These are phyloP conservation scores for Aquilaria yunnanensis DNA, from an alignment of 345 rosid species.

Conservation along the genomic window DNA sequence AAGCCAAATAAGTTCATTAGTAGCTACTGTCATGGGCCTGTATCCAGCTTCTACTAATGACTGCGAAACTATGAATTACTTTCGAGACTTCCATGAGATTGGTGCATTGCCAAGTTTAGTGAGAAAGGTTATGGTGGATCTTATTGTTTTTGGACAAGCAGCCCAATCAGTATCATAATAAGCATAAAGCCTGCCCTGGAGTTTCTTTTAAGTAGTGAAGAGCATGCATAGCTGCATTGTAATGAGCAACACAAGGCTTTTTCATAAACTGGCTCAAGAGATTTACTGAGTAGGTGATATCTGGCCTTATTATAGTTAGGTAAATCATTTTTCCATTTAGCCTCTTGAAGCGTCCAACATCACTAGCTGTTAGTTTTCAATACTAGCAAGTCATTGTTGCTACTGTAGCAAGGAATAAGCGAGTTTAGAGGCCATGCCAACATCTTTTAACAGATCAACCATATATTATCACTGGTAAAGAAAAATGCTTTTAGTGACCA, in stretches of 20 bases:
- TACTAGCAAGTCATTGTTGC: background rate
- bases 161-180: too few relatives aligned
- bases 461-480: background rate
- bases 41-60: background rate
- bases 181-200: too few relatives aligned
- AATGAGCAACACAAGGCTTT: too few relatives aligned
- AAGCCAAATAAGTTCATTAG: too few relatives aligned
- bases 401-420: too few relatives aligned
- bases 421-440: background rate
- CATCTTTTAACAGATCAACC: background rate
- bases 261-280: too few relatives aligned
- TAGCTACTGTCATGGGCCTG: background rate
- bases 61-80: background rate
- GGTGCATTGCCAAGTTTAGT: background rate
- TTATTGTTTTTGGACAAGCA: too few relatives aligned
- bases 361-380: background rate
- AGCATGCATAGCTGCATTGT: too few relatives aligned
- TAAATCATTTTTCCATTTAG: background rate
- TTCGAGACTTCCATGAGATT: background rate
- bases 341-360: background rate
- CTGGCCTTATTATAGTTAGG: background rate
- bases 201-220: too few relatives aligned
- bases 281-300: background rate
- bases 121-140: too few relatives aligned
- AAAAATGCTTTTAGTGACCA: background rate